A percentile compares a stretch with the other conserved stretches of the same genome.
Evolutionary conservation across 257 asterid species (phyloP).

Genomic region (Apocynum venetum): DNA sequence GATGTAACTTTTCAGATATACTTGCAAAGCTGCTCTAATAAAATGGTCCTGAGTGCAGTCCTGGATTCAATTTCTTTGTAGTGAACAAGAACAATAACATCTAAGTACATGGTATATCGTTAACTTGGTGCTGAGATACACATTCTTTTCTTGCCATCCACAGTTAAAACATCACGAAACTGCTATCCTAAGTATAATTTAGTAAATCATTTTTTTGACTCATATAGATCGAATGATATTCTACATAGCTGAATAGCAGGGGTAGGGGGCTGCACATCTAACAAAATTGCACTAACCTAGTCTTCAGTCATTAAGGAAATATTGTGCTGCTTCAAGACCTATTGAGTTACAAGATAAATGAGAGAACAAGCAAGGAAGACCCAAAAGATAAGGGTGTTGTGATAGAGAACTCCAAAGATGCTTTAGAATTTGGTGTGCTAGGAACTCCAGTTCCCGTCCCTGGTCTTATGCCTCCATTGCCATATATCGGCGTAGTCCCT

Average conservation of each 20-base stretch:
- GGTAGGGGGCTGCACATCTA: conserved; percentile 15
- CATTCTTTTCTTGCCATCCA: neutral
- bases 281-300: conserved; percentile 45
- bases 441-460: conserved; percentile 34
- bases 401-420: conserved; percentile 15
- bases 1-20: too few relatives aligned
- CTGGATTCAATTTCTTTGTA: neutral
- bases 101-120: neutral
- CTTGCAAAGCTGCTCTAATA: too few relatives aligned
- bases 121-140: too few relatives aligned
- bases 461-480: conserved; percentile 40
- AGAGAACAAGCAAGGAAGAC: conserved; percentile 26
- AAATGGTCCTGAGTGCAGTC: neutral
- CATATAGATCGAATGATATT: neutral
- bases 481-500: conserved; percentile 31
- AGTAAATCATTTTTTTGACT: too few relatives aligned
- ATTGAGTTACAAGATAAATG: conserved; percentile 15
- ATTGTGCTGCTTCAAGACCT: neutral
- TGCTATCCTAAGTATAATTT: neutral
- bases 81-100: neutral
- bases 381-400: conserved; percentile 11
- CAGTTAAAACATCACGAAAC: neutral
- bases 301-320: conserved; percentile 10
- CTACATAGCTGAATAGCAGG: neutral
- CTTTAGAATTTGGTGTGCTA: conserved; percentile 23